These are phyloP conservation scores for Guadua angustifolia DNA, from an alignment of 176 grass and related monocot species.

Conservation along the genomic window DNA sequence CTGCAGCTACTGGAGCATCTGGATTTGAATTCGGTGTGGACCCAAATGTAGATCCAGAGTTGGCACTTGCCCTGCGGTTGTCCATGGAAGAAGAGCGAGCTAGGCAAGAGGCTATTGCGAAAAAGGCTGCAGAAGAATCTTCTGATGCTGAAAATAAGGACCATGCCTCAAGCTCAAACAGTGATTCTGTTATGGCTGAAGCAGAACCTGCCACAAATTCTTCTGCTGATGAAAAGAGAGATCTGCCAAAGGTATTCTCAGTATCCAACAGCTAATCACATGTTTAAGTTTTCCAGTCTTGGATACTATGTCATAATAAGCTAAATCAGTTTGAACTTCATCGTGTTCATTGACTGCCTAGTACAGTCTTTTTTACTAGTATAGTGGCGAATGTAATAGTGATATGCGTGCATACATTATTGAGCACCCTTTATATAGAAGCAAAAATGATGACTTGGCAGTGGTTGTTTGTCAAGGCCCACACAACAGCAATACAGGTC, in stretches of 20 bases:
- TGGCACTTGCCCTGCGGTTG: constrained; percentile 85
- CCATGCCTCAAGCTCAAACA: constrained; percentile 54
- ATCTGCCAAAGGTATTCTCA: constrained; percentile 55
- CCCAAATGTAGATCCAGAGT: constrained; percentile 94
- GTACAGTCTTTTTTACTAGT: background rate
- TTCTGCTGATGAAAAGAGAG: constrained; percentile 56
- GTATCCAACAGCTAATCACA: background rate
- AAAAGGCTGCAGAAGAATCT: constrained; percentile 70
- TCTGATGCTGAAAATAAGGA: constrained; percentile 63
- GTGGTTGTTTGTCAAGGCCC: constrained; percentile 15
- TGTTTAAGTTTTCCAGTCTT: background rate
- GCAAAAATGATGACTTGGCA: background rate
- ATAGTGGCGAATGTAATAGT: background rate
- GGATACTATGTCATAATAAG: background rate
- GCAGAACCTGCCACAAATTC: constrained; percentile 44
- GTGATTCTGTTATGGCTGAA: constrained; percentile 72
- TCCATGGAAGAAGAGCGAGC: constrained; percentile 99
- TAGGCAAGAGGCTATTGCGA: constrained; percentile 84
- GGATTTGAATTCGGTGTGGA: constrained; percentile 98
- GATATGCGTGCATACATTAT: background rate
- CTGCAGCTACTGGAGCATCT: constrained; percentile 78
- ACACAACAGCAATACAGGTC: background rate
- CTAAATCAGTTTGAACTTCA: constrained; percentile 7
- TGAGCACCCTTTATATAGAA: background rate
- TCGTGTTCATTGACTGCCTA: background rate